These are phyloP conservation scores for Rachicladosporium sp. DNA, from an alignment of 2,329 filamentous ascomycete genomes.

Conservation along the genomic window DNA sequence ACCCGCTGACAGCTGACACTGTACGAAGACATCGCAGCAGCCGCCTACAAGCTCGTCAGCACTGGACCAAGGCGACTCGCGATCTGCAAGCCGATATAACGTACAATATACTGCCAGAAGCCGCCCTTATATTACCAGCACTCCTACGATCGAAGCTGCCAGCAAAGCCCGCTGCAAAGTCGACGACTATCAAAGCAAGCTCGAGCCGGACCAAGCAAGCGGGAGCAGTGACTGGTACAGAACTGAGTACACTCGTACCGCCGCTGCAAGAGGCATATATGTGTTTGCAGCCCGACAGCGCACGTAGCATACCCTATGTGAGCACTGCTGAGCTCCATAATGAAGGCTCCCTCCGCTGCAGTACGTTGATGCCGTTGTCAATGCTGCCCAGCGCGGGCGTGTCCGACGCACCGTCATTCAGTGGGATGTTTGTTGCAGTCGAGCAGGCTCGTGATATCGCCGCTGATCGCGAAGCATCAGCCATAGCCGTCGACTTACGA, in stretches of 20 bases:
- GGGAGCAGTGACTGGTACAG: too few species aligned
- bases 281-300: neutral
- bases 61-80: neutral
- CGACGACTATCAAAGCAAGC: neutral
- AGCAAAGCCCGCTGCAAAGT: too few species aligned
- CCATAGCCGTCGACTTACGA: constrained; percentile 38
- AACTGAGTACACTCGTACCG: neutral
- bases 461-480: constrained; percentile 52
- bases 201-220: constrained; percentile 2
- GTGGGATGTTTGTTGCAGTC: too few species aligned
- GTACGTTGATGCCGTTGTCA: too few species aligned
- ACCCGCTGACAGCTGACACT: too few species aligned
- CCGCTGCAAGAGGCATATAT: constrained; percentile 1
- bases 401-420: too few species aligned
- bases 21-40: too few species aligned
- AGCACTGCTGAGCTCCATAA: constrained; percentile 4
- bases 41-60: too few species aligned
- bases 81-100: constrained; percentile 51
- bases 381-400: too few species aligned
- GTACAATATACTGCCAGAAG: constrained; percentile 72
- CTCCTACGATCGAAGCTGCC: constrained; percentile 25
- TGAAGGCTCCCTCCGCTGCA: neutral
- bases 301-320: neutral
- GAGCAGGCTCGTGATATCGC: constrained; percentile 50
- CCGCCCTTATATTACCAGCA: constrained; percentile 76